Base-by-base conservation (phyloP, 139 green algal genomes). In the Volvox africanus region DNA sequence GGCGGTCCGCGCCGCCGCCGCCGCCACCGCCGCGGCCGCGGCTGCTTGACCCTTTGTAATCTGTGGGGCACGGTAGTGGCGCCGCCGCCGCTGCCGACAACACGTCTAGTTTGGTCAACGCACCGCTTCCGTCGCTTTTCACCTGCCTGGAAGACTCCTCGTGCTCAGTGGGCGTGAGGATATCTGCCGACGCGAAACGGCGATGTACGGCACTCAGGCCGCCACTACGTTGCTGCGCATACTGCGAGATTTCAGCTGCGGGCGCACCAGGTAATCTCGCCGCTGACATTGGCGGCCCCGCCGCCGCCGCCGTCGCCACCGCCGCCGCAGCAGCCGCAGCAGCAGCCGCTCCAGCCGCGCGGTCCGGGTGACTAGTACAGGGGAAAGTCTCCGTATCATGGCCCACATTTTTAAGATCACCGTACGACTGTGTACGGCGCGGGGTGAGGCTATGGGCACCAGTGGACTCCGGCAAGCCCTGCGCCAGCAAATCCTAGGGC, bases 401-500 rank as follows among this genome's bases (percentile, higher is more conserved):
- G 17, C 26, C 80, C 80, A 73, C 20, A 14, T 26, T 2, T 2
- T 65, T 67, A 32, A 88, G 22, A 28, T 88, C 65, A 0, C 62
- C 22, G 65, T 88, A 35, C 33, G 82, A 88, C 5, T 36, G 82
- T 5, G 82, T 65, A 65, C 82, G 82, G 35, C 82, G 82, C 0
- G 30, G 61, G 18, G 81, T 13, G 24, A 71, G 44, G 50, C 50
- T 12, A 14, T n/a, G 80, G 24, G 3, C 24, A 30, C 11, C 76
- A 80, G 6, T 75, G 24, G 67, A 75, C 11, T 28, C 67, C 67
- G 67, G 24, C 67, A 75, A 28, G 22, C 67, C 67, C 67, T 75
- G 9, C 67, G 67, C 24, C 11, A 5, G 44, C 44, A 9, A 55
- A 14, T 55, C 44, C 44, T 55, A 55, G 5, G 44, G 9, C 44